Percentiles rank a stretch among this genome's conserved stretches.
These are phyloP conservation scores for Ceratopteris richardii DNA, from an alignment of 75 land plant species.

Conservation along the genomic window DNA sequence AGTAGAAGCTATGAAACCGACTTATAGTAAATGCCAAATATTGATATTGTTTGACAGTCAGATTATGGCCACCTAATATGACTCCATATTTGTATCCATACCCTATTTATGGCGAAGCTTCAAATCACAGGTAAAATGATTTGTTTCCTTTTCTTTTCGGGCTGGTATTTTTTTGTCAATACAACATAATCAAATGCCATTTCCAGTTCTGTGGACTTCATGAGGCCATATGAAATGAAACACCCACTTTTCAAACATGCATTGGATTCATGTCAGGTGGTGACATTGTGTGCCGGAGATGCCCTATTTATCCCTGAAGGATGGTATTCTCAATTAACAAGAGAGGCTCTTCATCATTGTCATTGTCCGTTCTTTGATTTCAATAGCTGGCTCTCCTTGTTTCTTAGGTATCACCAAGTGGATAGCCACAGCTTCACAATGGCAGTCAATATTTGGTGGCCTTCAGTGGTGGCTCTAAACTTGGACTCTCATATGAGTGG, in stretches of 20 bases:
- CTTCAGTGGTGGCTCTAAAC: slow-evolving; percentile 38
- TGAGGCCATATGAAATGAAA: slow-evolving; percentile 44
- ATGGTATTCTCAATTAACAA: slow-evolving; percentile 68
- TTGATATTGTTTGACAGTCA: too few species aligned
- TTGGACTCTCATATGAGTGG: slow-evolving; percentile 90
- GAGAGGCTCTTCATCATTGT: too few species aligned
- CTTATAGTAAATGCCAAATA: too few species aligned
- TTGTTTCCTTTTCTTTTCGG: too few species aligned
- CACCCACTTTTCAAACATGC: slow-evolving; percentile 53
- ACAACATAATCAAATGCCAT: background rate
- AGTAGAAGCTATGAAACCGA: too few species aligned
- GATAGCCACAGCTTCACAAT: slow-evolving; percentile 80
- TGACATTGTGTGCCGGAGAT: slow-evolving; percentile 68
- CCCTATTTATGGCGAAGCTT: slow-evolving; percentile 89
- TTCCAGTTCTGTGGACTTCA: slow-evolving; percentile 64
- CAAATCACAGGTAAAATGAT: slow-evolving; percentile 72
- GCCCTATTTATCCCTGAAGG: slow-evolving; percentile 98
- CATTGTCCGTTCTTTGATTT: too few species aligned
- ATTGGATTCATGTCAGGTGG: slow-evolving; percentile 41
- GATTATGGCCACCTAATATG: slow-evolving; percentile 89
- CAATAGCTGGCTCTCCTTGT: background rate
- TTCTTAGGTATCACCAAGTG: slow-evolving; percentile 85
- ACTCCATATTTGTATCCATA: slow-evolving; percentile 63
- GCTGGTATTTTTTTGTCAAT: background rate
- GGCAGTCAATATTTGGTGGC: slow-evolving; percentile 98